A percentile compares a stretch with the other conserved stretches of the same genome.
Evolutionary conservation across 2,329 filamentous ascomycete genomes (phyloP).

Genomic region (Microcera coccophila): DNA sequence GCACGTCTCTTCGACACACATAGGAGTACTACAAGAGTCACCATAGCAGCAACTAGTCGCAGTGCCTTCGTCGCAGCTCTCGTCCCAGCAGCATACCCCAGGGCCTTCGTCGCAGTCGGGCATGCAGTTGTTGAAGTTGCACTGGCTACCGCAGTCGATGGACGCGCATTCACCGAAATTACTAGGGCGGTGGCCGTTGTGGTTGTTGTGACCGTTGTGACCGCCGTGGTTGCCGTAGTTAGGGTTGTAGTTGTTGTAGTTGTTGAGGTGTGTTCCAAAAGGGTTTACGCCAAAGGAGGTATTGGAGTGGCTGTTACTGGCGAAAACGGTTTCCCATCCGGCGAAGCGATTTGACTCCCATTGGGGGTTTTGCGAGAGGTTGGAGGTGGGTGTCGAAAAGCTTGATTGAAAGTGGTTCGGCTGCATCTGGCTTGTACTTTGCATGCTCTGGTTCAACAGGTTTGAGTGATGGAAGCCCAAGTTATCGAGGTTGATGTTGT

Average conservation of each 20-base stretch:
- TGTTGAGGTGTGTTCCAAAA: background rate
- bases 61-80: constrained; percentile 28
- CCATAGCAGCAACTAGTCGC: constrained; percentile 27
- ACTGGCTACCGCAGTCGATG: constrained; percentile 34
- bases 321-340: background rate
- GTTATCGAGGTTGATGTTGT: constrained; percentile 3
- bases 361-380: too few relatives aligned
- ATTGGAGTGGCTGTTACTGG: background rate
- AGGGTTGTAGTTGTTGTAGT: background rate
- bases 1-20: constrained; percentile 36
- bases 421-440: background rate
- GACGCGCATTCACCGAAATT: constrained; percentile 33
- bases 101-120: constrained; percentile 30
- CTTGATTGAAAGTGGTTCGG: background rate
- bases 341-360: too few relatives aligned
- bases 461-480: constrained; percentile 8
- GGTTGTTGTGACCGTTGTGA: too few relatives aligned
- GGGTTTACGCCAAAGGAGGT: background rate
- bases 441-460: background rate
- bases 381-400: background rate
- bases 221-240: too few relatives aligned
- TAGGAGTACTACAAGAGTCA: constrained; percentile 30
- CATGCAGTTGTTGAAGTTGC: constrained; percentile 30
- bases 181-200: too few relatives aligned
- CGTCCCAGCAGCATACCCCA: constrained; percentile 35